A percentile compares a stretch with the other conserved stretches of the same genome.
Conservation (phyloP, 2,329 filamentous ascomycete genomes). For the Arthrobotrys musiformis region DNA sequence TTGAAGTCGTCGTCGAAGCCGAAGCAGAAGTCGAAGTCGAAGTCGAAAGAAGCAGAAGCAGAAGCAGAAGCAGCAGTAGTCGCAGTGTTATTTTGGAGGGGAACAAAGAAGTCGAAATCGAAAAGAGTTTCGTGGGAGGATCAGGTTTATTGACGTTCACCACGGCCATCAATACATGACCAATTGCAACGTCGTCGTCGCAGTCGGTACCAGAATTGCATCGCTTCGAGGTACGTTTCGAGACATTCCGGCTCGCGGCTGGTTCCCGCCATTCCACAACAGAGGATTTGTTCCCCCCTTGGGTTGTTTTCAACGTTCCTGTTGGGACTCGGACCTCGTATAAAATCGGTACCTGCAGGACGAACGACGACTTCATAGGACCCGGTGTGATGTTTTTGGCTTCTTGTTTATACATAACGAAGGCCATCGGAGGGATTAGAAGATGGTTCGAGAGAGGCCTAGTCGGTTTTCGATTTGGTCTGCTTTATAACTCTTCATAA, state of each 20-base stretch:
- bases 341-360: slow-evolving; percentile 17
- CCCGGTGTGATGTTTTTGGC: background rate
- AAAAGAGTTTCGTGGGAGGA: background rate
- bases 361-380: background rate
- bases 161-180: slow-evolving; percentile 5
- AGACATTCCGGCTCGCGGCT: slow-evolving; percentile 24
- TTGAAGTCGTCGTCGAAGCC: slow-evolving; percentile 13
- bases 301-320: slow-evolving; percentile 1
- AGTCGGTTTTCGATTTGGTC: background rate
- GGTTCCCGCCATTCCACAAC: slow-evolving; percentile 25
- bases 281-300: background rate
- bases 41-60: slow-evolving; percentile 19
- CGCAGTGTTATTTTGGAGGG: slow-evolving; percentile 4
- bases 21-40: slow-evolving; percentile 18
- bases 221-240: slow-evolving; percentile 53
- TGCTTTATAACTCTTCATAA: slow-evolving; percentile 4
- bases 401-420: background rate
- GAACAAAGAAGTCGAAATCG: slow-evolving; percentile 4
- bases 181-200: slow-evolving; percentile 49
- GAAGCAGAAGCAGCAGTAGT: background rate
- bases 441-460: background rate
- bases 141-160: background rate
- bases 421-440: background rate
- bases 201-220: slow-evolving; percentile 43
- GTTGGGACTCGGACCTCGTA: background rate